These are phyloP conservation scores for Linderniella brevidens DNA, from an alignment of 257 asterid genomes.

Conservation along the genomic window DNA sequence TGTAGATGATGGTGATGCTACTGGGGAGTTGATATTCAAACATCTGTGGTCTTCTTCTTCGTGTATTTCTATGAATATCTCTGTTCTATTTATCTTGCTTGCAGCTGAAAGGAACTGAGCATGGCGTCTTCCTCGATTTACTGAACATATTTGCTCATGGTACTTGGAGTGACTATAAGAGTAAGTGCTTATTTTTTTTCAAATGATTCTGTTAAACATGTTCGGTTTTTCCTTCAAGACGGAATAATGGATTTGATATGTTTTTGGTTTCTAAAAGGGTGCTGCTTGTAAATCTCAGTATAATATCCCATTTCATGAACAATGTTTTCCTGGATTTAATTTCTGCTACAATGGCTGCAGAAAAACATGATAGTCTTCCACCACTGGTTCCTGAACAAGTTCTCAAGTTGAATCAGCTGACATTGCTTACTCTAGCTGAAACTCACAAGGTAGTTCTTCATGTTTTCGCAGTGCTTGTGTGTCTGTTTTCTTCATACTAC, in stretches of 20 bases:
- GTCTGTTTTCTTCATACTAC: too few relatives aligned
- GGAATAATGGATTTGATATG: too few relatives aligned
- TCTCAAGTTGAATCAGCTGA: constrained; percentile 90
- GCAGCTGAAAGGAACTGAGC: constrained; percentile 89
- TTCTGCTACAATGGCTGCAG: constrained; percentile 17
- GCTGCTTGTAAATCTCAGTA: too few relatives aligned
- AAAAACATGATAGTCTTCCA: constrained; percentile 41
- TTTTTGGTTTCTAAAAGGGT: too few relatives aligned
- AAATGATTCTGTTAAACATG: neutral
- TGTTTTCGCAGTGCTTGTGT: neutral
- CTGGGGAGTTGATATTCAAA: too few relatives aligned
- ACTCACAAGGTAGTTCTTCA: constrained; percentile 49
- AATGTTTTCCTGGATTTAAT: too few relatives aligned
- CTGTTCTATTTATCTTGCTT: neutral
- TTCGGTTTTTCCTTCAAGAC: too few relatives aligned
- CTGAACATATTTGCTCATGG: constrained; percentile 79
- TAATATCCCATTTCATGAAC: too few relatives aligned
- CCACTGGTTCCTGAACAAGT: constrained; percentile 68
- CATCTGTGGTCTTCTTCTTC: neutral
- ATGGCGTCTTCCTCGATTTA: constrained; percentile 44
- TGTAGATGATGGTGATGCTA: too few relatives aligned
- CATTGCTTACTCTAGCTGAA: constrained; percentile 87
- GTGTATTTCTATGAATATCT: neutral
- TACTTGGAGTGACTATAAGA: constrained; percentile 88
- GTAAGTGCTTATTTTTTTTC: constrained; percentile 39